phyloP scores from a whole-genome alignment of 768 basidiomycete species.

The Dictyophora rubrovolvata region DNA sequence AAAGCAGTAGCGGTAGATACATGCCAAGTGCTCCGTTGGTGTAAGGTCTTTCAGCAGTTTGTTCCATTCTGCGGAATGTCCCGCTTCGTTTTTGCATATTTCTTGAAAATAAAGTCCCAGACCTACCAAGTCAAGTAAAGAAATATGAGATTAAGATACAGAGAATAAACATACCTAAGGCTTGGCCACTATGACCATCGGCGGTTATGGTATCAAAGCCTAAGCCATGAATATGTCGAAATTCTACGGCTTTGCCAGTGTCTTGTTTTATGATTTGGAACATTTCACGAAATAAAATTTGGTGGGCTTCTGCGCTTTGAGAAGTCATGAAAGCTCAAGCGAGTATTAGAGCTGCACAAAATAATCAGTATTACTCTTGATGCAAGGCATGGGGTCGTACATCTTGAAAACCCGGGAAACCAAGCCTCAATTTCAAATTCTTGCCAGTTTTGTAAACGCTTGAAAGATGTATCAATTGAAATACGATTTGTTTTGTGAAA shows the following conservation, averaged over 20 bases:
- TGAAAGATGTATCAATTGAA: constrained; percentile 15
- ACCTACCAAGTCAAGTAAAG: no score
- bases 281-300: constrained; percentile 16
- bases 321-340: constrained; percentile 20
- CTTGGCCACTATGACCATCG: constrained; percentile 19
- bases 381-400: neutral
- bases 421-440: constrained; percentile 16
- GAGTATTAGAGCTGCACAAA: constrained; percentile 14
- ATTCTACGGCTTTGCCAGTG: constrained; percentile 13
- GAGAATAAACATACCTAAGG: neutral
- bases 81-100: constrained; percentile 3
- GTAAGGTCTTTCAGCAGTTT: constrained; percentile 12
- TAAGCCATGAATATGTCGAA: constrained; percentile 17
- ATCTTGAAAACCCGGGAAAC: constrained; percentile 10
- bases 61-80: constrained; percentile 6
- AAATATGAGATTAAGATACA: no score
- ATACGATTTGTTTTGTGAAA: constrained; percentile 10
- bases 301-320: constrained; percentile 19
- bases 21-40: constrained; percentile 21
- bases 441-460: constrained; percentile 12
- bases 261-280: constrained; percentile 14
- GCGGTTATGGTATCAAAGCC: constrained; percentile 16
- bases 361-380: neutral
- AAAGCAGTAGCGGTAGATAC: constrained; percentile 16
- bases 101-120: constrained; percentile 13